Base-by-base conservation (phyloP, 441 rosid genomes). In the Populus hybrid region DNA sequence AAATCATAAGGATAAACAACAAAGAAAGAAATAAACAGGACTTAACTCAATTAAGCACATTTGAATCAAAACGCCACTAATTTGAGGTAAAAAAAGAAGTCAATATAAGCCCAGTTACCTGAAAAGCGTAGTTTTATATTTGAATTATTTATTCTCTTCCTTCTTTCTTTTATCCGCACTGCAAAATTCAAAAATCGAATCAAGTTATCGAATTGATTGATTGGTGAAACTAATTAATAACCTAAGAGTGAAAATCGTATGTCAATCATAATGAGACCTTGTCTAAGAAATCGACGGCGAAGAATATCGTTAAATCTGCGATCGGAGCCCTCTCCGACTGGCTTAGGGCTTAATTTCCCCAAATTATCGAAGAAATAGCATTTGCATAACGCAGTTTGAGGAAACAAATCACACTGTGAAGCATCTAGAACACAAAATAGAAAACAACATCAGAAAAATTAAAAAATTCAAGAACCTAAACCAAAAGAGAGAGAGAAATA, bases 361-460 rank as follows among this genome's bases (percentile, higher is more conserved):
- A 92, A 82, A 78, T 85, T 83, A 75, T 91, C 87, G 75, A 90
- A 94, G 90, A 96, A 90, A 85, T 89, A 90, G 84, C 98, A 92
- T 88, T 92, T 91, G 89, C 95, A 91, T 46, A 89, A 83, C 59
- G 92, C 94, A 78, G 38, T 83, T 81, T 82, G 85, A 14, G 94
- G 89, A 81, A 90, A 86, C 61, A 89, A 78, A 70, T 89, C 95
- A 83, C 84, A 81, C 64, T 72, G 88, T 23, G 84, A 84, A 78
- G 88, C 84, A 84, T 92, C 95, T 95, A 79, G 4, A 70, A 5
- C 70, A 16, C 71, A 66, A 65, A 72, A 28, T 24, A 24, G 36
- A 24, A 19, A 42, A 75, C 16, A 12, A 26, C 59, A 16, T 57
- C 5, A 0, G 30, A 70, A 81, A 87, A 88, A 86, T 73, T 2